A percentile compares a stretch with the other conserved stretches of the same genome.
Conservation (phyloP, 805 yeast genomes). For the Monosporozyma unispora region DNA sequence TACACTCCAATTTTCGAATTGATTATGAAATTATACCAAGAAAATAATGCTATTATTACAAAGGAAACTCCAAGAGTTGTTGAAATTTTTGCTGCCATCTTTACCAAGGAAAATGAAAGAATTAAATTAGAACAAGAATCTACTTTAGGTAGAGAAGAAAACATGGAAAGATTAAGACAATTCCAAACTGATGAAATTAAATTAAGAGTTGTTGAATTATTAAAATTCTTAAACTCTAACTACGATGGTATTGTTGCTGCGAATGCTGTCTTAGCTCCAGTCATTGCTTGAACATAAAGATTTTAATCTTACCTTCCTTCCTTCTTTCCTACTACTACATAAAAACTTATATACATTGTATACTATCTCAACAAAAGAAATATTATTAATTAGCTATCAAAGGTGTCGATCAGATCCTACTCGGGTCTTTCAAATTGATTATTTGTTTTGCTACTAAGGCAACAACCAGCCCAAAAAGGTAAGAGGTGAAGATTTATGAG, state of each 20-base stretch:
- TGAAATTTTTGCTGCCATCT: conserved; percentile 59
- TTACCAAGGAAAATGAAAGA: conserved; percentile 66
- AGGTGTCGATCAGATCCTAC: no score
- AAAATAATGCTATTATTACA: conserved; percentile 47
- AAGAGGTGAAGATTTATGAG: not conserved
- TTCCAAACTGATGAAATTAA: conserved; percentile 63
- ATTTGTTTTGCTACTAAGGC: not conserved
- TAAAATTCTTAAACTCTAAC: conserved; percentile 61
- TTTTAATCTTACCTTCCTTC: not conserved
- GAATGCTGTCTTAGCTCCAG: conserved; percentile 30
- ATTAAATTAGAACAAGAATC: conserved; percentile 60
- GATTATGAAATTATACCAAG: conserved; percentile 61
- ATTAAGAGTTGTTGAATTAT: conserved; percentile 54
- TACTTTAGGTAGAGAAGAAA: conserved; percentile 80
- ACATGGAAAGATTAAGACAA: conserved; percentile 68
- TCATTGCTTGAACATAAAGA: conserved; percentile 23
- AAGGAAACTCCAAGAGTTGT: conserved; percentile 52
- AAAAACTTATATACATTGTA: not conserved
- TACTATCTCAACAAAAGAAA: not conserved
- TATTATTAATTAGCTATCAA: not conserved
- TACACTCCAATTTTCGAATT: conserved; percentile 82
- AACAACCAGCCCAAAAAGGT: no score
- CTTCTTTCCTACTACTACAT: not conserved
- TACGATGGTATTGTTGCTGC: conserved; percentile 55
- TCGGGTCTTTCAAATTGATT: no score